These are phyloP conservation scores for Eucommia ulmoides DNA, from an alignment of 257 asterid genomes.

Conservation along the genomic window DNA sequence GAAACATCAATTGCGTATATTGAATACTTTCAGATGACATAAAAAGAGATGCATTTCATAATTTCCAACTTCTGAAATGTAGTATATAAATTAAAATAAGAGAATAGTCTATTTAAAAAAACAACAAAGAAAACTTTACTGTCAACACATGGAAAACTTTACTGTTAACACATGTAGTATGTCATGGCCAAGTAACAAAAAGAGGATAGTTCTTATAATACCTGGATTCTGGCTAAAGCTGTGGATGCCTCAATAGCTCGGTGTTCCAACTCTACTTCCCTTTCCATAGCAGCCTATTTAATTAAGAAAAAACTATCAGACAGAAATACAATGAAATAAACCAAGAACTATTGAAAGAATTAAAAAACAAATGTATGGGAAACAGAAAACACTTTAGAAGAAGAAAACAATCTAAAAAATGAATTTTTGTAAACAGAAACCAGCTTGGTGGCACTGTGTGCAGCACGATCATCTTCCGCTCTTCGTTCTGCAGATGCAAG, in stretches of 20 bases:
- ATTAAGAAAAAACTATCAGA: slow-evolving; percentile 18
- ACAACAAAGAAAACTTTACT: too few relatives aligned
- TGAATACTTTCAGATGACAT: too few relatives aligned
- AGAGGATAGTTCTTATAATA: slow-evolving; percentile 17
- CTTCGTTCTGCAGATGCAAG: slow-evolving; percentile 85
- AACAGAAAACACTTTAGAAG: not conserved
- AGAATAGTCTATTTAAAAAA: too few relatives aligned
- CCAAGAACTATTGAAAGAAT: not conserved
- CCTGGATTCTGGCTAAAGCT: slow-evolving; percentile 93
- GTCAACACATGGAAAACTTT: too few relatives aligned
- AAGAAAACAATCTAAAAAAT: too few relatives aligned
- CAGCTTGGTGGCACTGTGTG: slow-evolving; percentile 83
- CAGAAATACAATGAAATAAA: slow-evolving; percentile 2
- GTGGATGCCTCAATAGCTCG: slow-evolving; percentile 90
- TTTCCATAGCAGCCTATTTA: slow-evolving; percentile 83
- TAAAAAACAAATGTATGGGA: not conserved
- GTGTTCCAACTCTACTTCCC: slow-evolving; percentile 96
- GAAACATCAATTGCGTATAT: too few relatives aligned
- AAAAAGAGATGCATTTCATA: too few relatives aligned
- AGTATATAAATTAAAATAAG: too few relatives aligned
- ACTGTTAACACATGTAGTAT: too few relatives aligned
- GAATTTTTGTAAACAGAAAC: slow-evolving; percentile 23
- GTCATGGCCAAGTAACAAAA: too few relatives aligned
- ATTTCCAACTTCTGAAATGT: too few relatives aligned
- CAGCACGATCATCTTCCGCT: slow-evolving; percentile 95